A percentile compares a stretch with the other conserved stretches of the same genome.
phyloP scores from a whole-genome alignment of 306 rosid genomes.

The Potentilla sterilis region DNA sequence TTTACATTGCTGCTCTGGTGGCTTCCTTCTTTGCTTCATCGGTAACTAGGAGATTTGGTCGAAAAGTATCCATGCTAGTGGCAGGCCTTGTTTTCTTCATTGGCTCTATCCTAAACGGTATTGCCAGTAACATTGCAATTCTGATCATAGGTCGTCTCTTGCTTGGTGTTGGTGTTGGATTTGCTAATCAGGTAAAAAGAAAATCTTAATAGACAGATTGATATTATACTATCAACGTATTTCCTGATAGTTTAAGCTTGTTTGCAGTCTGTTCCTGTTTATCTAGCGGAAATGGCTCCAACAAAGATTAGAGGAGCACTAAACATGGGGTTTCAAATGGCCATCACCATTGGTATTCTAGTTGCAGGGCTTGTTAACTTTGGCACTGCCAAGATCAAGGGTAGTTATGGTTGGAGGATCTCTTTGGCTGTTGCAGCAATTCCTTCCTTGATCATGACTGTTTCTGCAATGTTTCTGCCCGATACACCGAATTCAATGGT shows the following conservation, averaged over 20 bases:
- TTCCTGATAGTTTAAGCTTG: background rate
- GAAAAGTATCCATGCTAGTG: conserved; percentile 41
- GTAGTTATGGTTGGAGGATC: background rate
- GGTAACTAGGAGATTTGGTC: conserved; percentile 40
- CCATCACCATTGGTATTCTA: background rate
- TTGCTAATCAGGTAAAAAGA: conserved; percentile 20
- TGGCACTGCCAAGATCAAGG: background rate
- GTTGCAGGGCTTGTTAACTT: background rate
- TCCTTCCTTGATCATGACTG: background rate
- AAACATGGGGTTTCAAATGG: conserved; percentile 50
- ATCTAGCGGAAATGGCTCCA: background rate
- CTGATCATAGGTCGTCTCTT: conserved; percentile 49
- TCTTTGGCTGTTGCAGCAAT: background rate
- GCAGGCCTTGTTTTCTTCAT: conserved; percentile 50
- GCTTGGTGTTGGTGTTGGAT: conserved; percentile 67
- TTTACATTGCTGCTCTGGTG: conserved; percentile 53
- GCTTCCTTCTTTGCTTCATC: conserved; percentile 58
- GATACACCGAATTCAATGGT: background rate
- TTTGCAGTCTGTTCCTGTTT: background rate
- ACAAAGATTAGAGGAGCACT: conserved; percentile 47
- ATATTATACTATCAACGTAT: background rate
- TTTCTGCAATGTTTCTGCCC: background rate
- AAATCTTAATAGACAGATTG: background rate
- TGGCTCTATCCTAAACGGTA: conserved; percentile 49
- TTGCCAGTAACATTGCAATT: conserved; percentile 32